Evolutionary conservation across 352 stramenopile genomes (phyloP).

Genomic region (Globisporangium recalcitrans): DNA sequence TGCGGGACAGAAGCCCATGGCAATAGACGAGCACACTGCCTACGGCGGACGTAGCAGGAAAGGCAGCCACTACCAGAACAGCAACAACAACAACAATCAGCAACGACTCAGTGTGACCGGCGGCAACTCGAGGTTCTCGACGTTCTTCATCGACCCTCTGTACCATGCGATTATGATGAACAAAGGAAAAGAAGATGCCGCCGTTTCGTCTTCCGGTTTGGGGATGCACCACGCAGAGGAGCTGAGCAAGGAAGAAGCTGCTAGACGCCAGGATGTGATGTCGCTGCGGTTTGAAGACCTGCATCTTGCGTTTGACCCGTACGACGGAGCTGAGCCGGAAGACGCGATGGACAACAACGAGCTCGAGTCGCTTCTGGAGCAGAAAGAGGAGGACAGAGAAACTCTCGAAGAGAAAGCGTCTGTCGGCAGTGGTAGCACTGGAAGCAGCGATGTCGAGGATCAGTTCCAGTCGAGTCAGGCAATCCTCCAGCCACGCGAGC

Average conservation of each 20-base stretch:
- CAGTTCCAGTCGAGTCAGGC: background rate
- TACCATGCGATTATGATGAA: conserved; percentile 18
- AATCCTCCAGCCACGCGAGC: background rate
- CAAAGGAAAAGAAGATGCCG: conserved; percentile 13
- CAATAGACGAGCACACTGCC: background rate
- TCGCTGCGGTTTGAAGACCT: conserved; percentile 15
- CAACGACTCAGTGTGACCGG: conserved; percentile 11
- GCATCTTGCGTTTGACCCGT: conserved; percentile 18
- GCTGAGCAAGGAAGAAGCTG: conserved; percentile 1
- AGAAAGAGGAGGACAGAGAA: conserved; percentile 5
- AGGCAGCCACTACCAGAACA: conserved; percentile 5
- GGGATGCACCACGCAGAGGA: background rate
- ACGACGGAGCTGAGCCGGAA: conserved; percentile 8
- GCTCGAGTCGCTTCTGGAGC: conserved; percentile 17
- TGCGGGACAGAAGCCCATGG: background rate
- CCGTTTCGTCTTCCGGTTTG: background rate
- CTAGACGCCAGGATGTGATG: conserved; percentile 7
- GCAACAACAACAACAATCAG: conserved; percentile 13
- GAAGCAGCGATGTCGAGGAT: background rate
- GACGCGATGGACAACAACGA: conserved; percentile 23
- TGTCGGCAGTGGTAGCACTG: background rate
- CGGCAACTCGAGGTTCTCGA: conserved; percentile 15
- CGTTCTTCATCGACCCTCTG: conserved; percentile 19
- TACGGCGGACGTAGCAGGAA: conserved; percentile 4
- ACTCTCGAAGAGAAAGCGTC: conserved; percentile 9